These are phyloP conservation scores for Fusarium beomiforme DNA, from an alignment of 2,329 filamentous ascomycete genomes.

Conservation along the genomic window DNA sequence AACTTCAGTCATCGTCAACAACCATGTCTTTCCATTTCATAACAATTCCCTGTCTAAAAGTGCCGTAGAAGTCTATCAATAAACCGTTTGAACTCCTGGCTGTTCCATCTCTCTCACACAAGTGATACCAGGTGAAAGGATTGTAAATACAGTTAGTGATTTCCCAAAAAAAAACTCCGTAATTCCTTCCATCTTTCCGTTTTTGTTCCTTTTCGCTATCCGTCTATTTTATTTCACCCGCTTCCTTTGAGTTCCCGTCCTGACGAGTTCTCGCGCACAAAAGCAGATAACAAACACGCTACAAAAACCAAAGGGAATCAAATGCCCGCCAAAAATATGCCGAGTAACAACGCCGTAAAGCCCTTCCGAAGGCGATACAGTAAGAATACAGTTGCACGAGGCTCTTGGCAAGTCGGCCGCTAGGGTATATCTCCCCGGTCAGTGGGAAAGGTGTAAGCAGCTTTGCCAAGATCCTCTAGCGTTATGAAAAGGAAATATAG, in stretches of 20 bases:
- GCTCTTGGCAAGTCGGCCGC: conserved; percentile 6
- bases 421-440: conserved; percentile 22
- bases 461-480: conserved; percentile 17
- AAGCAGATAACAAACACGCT: conserved; percentile 27
- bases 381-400: conserved; percentile 31
- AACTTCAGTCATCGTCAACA: neutral
- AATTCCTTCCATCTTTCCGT: conserved; percentile 16
- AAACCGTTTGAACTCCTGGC: neutral
- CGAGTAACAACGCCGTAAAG: conserved; percentile 25
- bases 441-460: conserved; percentile 8
- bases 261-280: conserved; percentile 17
- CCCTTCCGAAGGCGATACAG: conserved; percentile 13
- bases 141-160: conserved; percentile 19
- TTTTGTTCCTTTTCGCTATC: conserved; percentile 17
- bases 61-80: conserved; percentile 31
- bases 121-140: conserved; percentile 13
- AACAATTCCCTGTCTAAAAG: conserved; percentile 25
- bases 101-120: neutral
- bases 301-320: conserved; percentile 20
- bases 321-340: conserved; percentile 15
- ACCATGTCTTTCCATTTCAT: conserved; percentile 5
- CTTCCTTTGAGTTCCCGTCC: conserved; percentile 16
- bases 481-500: neutral
- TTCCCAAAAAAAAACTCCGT: conserved; percentile 17
- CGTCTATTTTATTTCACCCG: conserved; percentile 33